phyloP scores from a whole-genome alignment of 306 rosid genomes.

The Herpetospermum pedunculosum region DNA sequence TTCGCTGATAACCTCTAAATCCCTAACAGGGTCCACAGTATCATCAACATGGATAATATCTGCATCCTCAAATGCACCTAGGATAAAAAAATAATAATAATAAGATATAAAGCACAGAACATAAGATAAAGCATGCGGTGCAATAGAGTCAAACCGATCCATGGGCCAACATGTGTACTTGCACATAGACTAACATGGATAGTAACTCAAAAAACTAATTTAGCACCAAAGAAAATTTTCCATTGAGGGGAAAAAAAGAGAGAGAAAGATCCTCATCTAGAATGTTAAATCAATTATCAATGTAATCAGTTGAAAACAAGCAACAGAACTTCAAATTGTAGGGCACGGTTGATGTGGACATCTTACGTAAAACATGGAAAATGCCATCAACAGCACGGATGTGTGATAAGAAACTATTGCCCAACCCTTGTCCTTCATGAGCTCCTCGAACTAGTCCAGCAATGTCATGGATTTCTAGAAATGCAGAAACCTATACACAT shows the following conservation, averaged over 20 bases:
- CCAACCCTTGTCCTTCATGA: conserved; percentile 95
- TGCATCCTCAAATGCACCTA: conserved; percentile 97
- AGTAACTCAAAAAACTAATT: neutral
- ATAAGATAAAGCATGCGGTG: neutral
- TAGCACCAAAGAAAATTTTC: neutral
- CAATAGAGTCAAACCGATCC: neutral
- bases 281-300: neutral
- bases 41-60: conserved; percentile 96
- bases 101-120: neutral
- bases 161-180: neutral
- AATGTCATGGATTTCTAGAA: conserved; percentile 91
- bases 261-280: neutral
- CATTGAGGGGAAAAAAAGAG: neutral
- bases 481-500: conserved; percentile 62
- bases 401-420: conserved; percentile 94
- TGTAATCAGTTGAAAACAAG: neutral
- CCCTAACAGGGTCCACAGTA: conserved; percentile 91
- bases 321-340: neutral
- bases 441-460: conserved; percentile 98
- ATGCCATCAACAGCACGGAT: conserved; percentile 99
- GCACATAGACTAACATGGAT: neutral
- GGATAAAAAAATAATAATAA: neutral
- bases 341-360: neutral
- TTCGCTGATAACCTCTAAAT: conserved; percentile 72
- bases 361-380: conserved; percentile 93